Evolutionary conservation across 805 yeast species (phyloP).

Genomic region (Clavispora fructus): DNA sequence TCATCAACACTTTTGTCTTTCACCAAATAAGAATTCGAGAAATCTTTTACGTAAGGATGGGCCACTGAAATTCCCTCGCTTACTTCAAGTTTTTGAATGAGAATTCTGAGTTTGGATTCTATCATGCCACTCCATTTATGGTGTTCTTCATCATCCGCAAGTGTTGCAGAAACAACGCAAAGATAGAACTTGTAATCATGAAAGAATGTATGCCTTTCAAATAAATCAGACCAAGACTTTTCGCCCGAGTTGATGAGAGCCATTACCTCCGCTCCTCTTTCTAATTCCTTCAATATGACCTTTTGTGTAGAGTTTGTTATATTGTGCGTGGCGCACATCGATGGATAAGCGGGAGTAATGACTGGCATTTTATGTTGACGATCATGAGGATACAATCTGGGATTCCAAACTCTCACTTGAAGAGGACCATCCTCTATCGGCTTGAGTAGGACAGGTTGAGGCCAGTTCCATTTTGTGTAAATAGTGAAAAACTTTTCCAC

Average conservation of each 20-base stretch:
- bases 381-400: constrained; percentile 82
- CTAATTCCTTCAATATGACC: constrained; percentile 72
- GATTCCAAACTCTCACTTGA: constrained; percentile 96
- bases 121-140: constrained; percentile 89
- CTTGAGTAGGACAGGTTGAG: constrained; percentile 90
- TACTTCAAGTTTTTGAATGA: constrained; percentile 80
- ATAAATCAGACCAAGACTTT: constrained; percentile 68
- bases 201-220: constrained; percentile 78
- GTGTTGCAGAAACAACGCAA: constrained; percentile 74
- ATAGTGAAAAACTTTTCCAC: constrained; percentile 87
- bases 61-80: constrained; percentile 73
- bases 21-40: constrained; percentile 44
- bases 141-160: constrained; percentile 73
- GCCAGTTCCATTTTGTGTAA: constrained; percentile 93
- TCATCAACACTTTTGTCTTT: constrained; percentile 39
- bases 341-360: constrained; percentile 96
- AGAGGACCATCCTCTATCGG: constrained; percentile 96
- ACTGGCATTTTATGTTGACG: constrained; percentile 94
- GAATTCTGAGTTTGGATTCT: constrained; percentile 75
- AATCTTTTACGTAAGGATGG: constrained; percentile 83
- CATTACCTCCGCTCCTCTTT: constrained; percentile 69
- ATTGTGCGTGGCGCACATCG: constrained; percentile 99
- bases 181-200: constrained; percentile 79
- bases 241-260: constrained; percentile 60
- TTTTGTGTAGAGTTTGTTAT: constrained; percentile 84